Evolutionary conservation across 352 stramenopile species (phyloP).

Genomic region (Phytopythium mirpurense): DNA sequence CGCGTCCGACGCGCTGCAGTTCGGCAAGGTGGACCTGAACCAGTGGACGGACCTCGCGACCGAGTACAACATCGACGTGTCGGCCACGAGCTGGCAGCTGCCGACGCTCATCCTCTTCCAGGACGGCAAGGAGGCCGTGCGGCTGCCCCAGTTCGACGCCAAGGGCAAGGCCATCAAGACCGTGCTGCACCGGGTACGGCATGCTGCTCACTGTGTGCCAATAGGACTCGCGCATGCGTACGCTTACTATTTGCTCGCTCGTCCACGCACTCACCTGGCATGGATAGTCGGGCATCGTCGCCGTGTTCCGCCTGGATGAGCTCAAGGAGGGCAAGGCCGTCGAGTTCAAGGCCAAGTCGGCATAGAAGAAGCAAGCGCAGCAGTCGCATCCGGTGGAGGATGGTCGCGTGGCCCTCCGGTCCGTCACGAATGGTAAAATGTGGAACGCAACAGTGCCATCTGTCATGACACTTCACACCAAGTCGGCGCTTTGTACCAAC

Average conservation of each 20-base stretch:
- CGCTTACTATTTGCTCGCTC: neutral
- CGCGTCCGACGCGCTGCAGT: conserved; percentile 41
- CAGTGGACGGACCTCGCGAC: conserved; percentile 57
- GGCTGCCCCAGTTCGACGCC: conserved; percentile 48
- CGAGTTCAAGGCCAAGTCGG: conserved; percentile 32
- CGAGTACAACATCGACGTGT: conserved; percentile 57
- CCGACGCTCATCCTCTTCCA: conserved; percentile 76
- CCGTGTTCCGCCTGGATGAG: conserved; percentile 49
- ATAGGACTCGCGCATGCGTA: neutral
- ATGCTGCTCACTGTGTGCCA: neutral
- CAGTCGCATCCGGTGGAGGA: no score
- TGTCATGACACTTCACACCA: no score
- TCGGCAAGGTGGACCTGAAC: conserved; percentile 62
- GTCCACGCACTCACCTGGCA: no score
- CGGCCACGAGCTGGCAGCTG: conserved; percentile 58
- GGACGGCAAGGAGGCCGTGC: conserved; percentile 43
- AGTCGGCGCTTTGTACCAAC: no score
- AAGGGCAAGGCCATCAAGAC: conserved; percentile 54
- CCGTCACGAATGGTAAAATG: no score
- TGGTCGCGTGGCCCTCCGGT: no score
- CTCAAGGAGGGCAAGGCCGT: conserved; percentile 44
- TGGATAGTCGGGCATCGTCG: conserved; percentile 36
- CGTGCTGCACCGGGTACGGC: conserved; percentile 46
- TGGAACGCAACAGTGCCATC: no score
- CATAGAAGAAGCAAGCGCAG: no score